Conservation (phyloP, 1,139 yeast species). For the Saccharomyces hybrid region DNA sequence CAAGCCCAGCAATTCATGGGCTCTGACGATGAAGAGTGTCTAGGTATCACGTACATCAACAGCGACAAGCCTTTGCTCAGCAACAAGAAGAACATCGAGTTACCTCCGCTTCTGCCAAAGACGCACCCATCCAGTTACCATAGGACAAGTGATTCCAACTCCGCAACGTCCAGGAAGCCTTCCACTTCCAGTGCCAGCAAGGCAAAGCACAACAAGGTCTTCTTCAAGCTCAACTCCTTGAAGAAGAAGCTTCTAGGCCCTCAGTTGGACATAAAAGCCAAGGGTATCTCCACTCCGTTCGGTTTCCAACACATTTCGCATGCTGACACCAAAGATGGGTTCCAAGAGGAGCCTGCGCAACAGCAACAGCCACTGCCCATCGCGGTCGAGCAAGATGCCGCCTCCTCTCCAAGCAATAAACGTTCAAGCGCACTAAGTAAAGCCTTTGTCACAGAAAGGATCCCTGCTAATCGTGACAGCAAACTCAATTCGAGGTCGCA, state of each 20-base stretch:
- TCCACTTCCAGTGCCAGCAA: slow-evolving; percentile 5
- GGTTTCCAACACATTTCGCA: slow-evolving; percentile 30
- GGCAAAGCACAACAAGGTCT: slow-evolving; percentile 6
- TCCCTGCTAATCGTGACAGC: slow-evolving; percentile 6
- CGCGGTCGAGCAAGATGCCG: not conserved
- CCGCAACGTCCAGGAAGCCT: not conserved
- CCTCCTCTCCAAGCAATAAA: not conserved
- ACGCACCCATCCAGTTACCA: slow-evolving; percentile 16
- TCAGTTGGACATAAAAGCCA: slow-evolving; percentile 6
- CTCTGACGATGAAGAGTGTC: slow-evolving; percentile 17
- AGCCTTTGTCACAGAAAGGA: slow-evolving; percentile 25
- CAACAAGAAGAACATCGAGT: slow-evolving; percentile 27
- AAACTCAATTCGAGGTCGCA: not conserved
- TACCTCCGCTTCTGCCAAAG: slow-evolving; percentile 25
- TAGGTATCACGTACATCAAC: slow-evolving; percentile 27
- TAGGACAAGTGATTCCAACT: not conserved
- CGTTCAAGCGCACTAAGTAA: slow-evolving; percentile 6
- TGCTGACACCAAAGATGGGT: slow-evolving; percentile 14
- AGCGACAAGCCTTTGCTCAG: slow-evolving; percentile 28
- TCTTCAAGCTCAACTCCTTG: not conserved
- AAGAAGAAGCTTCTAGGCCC: not conserved
- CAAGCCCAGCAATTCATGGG: slow-evolving; percentile 2
- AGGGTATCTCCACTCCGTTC: slow-evolving; percentile 23
- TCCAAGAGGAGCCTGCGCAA: not conserved
- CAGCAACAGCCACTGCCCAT: not conserved